Base-by-base conservation (phyloP, 768 basidiomycete species). In the Xerocomellus dryophilus region DNA sequence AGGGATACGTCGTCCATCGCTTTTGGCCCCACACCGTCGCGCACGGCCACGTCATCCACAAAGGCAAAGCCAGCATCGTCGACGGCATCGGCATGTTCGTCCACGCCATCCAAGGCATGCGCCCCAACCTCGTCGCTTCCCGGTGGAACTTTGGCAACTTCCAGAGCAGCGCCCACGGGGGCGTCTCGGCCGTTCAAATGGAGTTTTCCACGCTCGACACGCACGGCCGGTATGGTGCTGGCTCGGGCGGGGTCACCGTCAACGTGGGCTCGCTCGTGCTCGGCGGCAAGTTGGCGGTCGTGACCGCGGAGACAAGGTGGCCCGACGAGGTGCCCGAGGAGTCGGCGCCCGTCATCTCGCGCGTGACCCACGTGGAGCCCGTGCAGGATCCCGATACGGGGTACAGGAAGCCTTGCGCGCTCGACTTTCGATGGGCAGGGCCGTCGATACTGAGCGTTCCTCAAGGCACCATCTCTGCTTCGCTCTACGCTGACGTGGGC, bases 41-140 rank as follows among this genome's bases (percentile, higher is more conserved):
- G 17, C 75, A 77, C 23, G 95, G 95, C 6, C 79, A 82, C 60
- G 65, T 95, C 69, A 81, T 89, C 44, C 69, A 75, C 58, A 80
- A 83, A 31, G 90, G 90, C 41, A 72, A 81, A 53, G 86, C 86
- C 7, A 72, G 74, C 51, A 45, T 75, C 8, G 72, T 83, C 50
- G 69, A 80, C 31, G 90, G 88, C 41, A 74, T 80, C 35, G 91
- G 92, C 27, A 90, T 93, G 88, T 85, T 96, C 70, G 81, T 95
- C 18, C 91, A 96, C 70, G 96, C 96, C 42, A 97, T 98, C 68
- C 96, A 98, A 69, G 97, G 96, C 69, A 96, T 99, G 93, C 83
- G 93, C 8, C 94, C 96, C 45, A 90, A 99, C 72, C 81, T 93
- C 51, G 84, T 97, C 62, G 97, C 97, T 14, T 77, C 90, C 18